These are phyloP conservation scores for Agaricus blazei DNA, from an alignment of 768 basidiomycete species.

Conservation along the genomic window DNA sequence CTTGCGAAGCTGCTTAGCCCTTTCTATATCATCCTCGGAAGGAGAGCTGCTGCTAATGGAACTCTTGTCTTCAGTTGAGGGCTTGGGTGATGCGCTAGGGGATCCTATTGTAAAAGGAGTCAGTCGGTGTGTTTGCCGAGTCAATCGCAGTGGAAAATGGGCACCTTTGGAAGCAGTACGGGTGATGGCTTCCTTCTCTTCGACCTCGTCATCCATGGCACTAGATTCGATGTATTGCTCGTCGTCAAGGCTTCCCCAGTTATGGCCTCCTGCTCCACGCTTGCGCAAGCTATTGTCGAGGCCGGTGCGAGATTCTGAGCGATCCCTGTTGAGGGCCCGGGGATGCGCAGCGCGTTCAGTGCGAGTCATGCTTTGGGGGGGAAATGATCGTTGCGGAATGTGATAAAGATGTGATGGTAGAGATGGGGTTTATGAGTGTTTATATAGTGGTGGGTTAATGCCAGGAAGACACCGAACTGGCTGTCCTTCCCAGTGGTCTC, in stretches of 20 bases:
- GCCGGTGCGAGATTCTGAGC: conserved; percentile 75
- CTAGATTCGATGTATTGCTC: conserved; percentile 58
- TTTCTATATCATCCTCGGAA: conserved; percentile 61
- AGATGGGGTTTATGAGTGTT: conserved; percentile 12
- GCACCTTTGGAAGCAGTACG: not conserved
- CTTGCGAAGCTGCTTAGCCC: conserved; percentile 66
- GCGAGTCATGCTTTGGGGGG: conserved; percentile 58
- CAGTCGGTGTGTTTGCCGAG: too few species aligned
- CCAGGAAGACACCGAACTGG: too few species aligned
- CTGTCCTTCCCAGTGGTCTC: not conserved
- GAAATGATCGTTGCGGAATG: conserved; percentile 6
- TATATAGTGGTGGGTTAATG: conserved; percentile 17
- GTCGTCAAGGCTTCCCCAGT: conserved; percentile 75
- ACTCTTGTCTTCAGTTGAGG: conserved; percentile 27
- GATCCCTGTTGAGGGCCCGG: conserved; percentile 69
- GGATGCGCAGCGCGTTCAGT: conserved; percentile 70
- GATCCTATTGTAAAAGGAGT: not conserved
- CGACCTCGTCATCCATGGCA: conserved; percentile 54
- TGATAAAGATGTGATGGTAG: conserved; percentile 8
- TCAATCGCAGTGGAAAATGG: not conserved
- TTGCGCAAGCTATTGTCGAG: conserved; percentile 70
- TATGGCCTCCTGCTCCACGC: conserved; percentile 75
- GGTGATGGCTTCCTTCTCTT: not conserved
- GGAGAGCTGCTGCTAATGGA: conserved; percentile 26
- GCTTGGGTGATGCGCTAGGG: not conserved